These are phyloP conservation scores for Xenoacremonium recifei DNA, from an alignment of 2,329 filamentous ascomycete species.

Conservation along the genomic window DNA sequence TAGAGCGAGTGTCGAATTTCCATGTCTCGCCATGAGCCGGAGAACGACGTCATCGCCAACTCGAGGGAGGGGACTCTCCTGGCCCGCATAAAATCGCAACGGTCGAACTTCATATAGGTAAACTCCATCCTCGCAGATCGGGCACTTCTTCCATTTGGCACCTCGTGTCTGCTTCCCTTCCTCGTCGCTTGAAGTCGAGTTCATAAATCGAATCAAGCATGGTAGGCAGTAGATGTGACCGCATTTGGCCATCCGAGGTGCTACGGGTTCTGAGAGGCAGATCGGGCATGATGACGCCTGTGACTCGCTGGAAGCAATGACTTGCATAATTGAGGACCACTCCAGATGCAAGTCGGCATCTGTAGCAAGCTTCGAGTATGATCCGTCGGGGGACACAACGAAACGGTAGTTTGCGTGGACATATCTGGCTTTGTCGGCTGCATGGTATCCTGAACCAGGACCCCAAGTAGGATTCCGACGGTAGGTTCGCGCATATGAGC, in stretches of 20 bases:
- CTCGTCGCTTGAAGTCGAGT: constrained; percentile 72
- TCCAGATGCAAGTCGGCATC: constrained; percentile 89
- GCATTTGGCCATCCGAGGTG: constrained; percentile 94
- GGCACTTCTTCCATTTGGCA: constrained; percentile 88
- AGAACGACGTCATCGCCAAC: constrained; percentile 89
- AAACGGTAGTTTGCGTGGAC: constrained; percentile 98
- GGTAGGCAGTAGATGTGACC: constrained; percentile 96
- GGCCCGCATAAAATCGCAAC: constrained; percentile 86
- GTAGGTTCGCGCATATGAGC: constrained; percentile 53
- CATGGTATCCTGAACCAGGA: constrained; percentile 83
- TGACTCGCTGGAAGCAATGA: constrained; percentile 85
- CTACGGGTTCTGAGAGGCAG: constrained; percentile 87
- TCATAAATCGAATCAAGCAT: constrained; percentile 94
- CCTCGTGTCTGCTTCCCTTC: constrained; percentile 66
- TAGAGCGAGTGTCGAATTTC: constrained; percentile 81
- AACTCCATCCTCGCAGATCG: constrained; percentile 92
- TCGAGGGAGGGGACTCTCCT: constrained; percentile 76
- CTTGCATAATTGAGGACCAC: constrained; percentile 87
- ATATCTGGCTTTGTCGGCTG: constrained; percentile 84
- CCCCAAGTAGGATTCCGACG: constrained; percentile 79
- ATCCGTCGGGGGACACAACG: constrained; percentile 78
- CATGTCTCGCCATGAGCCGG: constrained; percentile 76
- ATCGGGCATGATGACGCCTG: constrained; percentile 91
- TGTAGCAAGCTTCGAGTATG: constrained; percentile 76
- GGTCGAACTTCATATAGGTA: constrained; percentile 88